A percentile compares a stretch with the other conserved stretches of the same genome.
phyloP scores from a whole-genome alignment of 225 moss, liverwort and hornwort genomes.

The Neckera pumila region DNA sequence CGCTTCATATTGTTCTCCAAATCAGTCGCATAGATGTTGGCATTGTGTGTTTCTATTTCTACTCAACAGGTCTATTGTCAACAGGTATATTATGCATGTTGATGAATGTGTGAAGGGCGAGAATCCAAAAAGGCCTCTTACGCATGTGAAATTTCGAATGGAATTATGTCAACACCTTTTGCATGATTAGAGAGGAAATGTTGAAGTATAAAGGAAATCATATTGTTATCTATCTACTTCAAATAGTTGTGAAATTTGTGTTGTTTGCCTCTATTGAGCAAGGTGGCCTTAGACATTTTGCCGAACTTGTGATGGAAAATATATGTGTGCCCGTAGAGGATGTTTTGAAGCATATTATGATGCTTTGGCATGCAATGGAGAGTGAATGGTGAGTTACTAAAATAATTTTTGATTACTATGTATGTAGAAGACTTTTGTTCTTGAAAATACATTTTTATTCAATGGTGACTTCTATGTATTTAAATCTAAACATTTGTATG shows the following conservation, averaged over 20 bases:
- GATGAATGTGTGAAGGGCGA: background rate
- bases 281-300: accelerated
- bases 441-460: too few species aligned
- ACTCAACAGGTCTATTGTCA: background rate
- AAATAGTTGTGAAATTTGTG: background rate
- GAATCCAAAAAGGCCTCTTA: too few species aligned
- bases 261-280: too few species aligned
- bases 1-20: background rate
- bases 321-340: too few species aligned
- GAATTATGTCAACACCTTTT: background rate
- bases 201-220: background rate
- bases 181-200: background rate
- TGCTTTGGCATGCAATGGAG: too few species aligned
- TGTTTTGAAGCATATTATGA: too few species aligned
- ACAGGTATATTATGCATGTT: background rate
- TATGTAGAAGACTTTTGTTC: too few species aligned
- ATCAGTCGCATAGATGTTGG: background rate
- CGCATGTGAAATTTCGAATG: accelerated
- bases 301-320: too few species aligned
- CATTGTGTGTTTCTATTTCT: background rate
- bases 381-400: too few species aligned
- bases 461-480: too few species aligned
- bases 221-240: background rate
- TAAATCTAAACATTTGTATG: too few species aligned
- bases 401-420: too few species aligned